Evolutionary conservation across 345 rosid genomes (phyloP).

Genomic region (Gynandropsis gynandra): DNA sequence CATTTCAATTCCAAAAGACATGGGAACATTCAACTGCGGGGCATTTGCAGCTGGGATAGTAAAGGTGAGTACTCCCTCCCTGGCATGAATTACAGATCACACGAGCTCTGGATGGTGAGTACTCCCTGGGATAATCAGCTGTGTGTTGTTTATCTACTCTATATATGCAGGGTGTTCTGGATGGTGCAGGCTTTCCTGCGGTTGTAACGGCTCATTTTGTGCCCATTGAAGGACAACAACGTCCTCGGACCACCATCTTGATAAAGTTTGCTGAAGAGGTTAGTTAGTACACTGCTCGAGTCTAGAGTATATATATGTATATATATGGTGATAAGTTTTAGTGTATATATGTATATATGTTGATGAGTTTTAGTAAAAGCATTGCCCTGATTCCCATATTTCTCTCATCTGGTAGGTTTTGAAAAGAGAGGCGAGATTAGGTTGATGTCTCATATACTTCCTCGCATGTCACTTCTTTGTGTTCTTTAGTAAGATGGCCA

Average conservation of each 20-base stretch:
- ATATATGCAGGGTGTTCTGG: constrained; percentile 74
- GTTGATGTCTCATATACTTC: too few relatives aligned
- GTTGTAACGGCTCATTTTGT: constrained; percentile 98
- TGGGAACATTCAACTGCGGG: constrained; percentile 99
- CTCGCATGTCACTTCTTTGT: too few relatives aligned
- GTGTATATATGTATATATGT: too few relatives aligned
- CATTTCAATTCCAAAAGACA: constrained; percentile 93
- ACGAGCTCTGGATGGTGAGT: too few relatives aligned
- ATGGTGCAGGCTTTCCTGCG: constrained; percentile 89
- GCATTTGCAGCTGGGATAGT: constrained; percentile 99
- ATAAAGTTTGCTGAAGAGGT: constrained; percentile 99
- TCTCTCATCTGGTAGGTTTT: too few relatives aligned
- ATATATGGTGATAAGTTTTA: too few relatives aligned
- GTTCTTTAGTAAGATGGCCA: too few relatives aligned
- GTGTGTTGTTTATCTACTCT: background rate
- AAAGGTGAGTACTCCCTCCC: constrained; percentile 39
- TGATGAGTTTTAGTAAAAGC: too few relatives aligned
- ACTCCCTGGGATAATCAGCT: background rate
- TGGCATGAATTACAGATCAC: background rate
- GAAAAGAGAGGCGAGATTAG: too few relatives aligned
- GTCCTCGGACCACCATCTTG: constrained; percentile 94
- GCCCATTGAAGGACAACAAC: constrained; percentile 94
- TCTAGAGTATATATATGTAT: too few relatives aligned
- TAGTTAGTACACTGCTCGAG: too few relatives aligned
- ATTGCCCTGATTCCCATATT: too few relatives aligned